Percentiles rank a stretch among this genome's conserved stretches.
These are phyloP conservation scores for Saitozyma podzolica DNA, from an alignment of 768 basidiomycete genomes.

Conservation along the genomic window DNA sequence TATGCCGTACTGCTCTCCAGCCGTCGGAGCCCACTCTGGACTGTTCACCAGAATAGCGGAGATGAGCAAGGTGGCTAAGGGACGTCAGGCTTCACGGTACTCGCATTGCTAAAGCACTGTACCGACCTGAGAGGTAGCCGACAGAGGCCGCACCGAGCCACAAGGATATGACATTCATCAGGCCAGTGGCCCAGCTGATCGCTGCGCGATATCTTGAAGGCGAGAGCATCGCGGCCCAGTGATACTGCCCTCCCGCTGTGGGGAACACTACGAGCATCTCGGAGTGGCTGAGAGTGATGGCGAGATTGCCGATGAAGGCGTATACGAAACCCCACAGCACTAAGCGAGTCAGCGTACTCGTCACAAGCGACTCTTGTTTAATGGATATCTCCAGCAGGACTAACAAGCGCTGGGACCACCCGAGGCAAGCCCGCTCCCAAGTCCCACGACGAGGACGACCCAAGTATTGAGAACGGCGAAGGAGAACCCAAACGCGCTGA, in stretches of 20 bases:
- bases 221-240: constrained; percentile 37
- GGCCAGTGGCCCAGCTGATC: neutral
- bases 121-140: constrained; percentile 30
- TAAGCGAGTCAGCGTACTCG: neutral
- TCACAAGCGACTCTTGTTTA: too few relatives aligned
- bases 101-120: constrained; percentile 34
- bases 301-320: constrained; percentile 31
- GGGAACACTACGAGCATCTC: constrained; percentile 27
- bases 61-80: constrained; percentile 28
- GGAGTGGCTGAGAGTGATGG: constrained; percentile 34
- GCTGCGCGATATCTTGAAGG: constrained; percentile 17
- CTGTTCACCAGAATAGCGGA: constrained; percentile 41
- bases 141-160: constrained; percentile 46
- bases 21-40: constrained; percentile 28
- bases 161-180: constrained; percentile 37
- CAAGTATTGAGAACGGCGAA: constrained; percentile 10
- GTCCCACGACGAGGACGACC: constrained; percentile 11
- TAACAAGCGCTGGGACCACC: constrained; percentile 10
- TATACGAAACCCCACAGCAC: constrained; percentile 41
- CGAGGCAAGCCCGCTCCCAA: constrained; percentile 2
- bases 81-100: constrained; percentile 26
- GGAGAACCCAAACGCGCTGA: constrained; percentile 1
- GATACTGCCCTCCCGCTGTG: constrained; percentile 40
- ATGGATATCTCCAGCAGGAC: neutral
- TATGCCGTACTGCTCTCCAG: constrained; percentile 33